Evolutionary conservation across 306 rosid species (phyloP), one percentile per base, ranked within the genome.

Genomic region (Cucurbita pepo): DNA sequence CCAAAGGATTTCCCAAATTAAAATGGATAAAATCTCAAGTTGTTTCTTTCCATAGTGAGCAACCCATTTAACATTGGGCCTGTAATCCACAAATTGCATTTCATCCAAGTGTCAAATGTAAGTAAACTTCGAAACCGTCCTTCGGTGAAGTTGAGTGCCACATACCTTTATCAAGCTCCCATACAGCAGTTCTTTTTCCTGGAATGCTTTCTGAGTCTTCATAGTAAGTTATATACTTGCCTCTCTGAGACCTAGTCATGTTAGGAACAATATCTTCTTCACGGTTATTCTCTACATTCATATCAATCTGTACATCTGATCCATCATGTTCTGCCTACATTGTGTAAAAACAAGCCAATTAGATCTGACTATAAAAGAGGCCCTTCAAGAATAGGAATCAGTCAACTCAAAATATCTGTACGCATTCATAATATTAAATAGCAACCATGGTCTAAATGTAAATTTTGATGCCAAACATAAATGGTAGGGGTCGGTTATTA

Each of bases 101-200:
- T n/a, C 37, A 18, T 18, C 34, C 55, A 21, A 10, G 41, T 16
- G 16, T 55, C 40, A 37, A 69, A 69, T 50, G 5, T 10, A 70
- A 70, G 74, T 7, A 70, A 44, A 16, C 40, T 21, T n/a, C 10
- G 21, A 70, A 10, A 34, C 55, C 43, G 30, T 69, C 55, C 38
- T 66, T 11, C 13, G 6, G 18, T 45, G 47, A 47, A 45, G 38
- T 67, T 43, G 36, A 67, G 9, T 22, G 56, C 40, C 72, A 75
- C 58, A 60, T 76, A 94, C 99, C 94, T 86, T 94, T 94, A 71
- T 94, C 99, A 78, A 94, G 83, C 85, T 94, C 99, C 99, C 99
- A 94, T 34, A 91, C 91, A 19, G 99, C 97, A 22, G 97, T 91
- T 86, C 95, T 91, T 82, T 77, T 93, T 80, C 96, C 99, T 7